Base-by-base conservation (phyloP, 2,329 filamentous ascomycete species). In the Elsinoe fawcettii region DNA sequence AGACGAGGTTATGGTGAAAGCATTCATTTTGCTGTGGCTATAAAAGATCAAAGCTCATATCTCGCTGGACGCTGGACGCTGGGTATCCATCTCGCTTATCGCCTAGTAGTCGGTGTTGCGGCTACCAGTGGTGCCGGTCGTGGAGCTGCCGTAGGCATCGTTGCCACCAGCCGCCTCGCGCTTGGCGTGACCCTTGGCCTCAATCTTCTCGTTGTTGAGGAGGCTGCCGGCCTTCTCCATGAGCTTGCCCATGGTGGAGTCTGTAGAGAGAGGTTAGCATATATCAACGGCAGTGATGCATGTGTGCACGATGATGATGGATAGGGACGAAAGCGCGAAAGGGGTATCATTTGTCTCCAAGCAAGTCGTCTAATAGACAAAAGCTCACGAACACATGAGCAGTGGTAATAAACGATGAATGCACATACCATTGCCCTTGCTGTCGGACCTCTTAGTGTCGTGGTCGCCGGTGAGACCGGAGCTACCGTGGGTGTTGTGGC, bases 151-250 rank as follows among this genome's bases (percentile, higher is more conserved):
- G 30, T 20, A 27, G 16, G 39, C 27, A 18, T 41, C 41, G 27
- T 41, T 37, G 41, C 14, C 34, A 1, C 57, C 62, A 39, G 62
- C 63, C 41, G 62, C 70, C 59, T 75, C 74, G 54, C 80, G 74
- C 75, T 78, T 81, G 63, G 69, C 71, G 6, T 69, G 67, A 3
- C 80, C 81, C 69, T 77, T 79, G 62, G 75, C 68, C 56, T 71
- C 71, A 11, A 83, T 58, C 43, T 69, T 71, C 14, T 76, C 71
- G 62, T 73, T 80, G 56, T 76, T 69, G 60, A 84, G 63, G 51
- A 78, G 63, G 11, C 69, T 67, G 7, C 80, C 80, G 5, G 75
- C 77, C 73, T 82, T 83, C 70, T 85, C 79, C 67, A 84, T 71
- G 22, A 84, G 58, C 70, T 80, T 83, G 47, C 81, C 81, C 20